Base-by-base conservation (phyloP, 2,329 filamentous ascomycete genomes). In the Fusarium veterinarium region DNA sequence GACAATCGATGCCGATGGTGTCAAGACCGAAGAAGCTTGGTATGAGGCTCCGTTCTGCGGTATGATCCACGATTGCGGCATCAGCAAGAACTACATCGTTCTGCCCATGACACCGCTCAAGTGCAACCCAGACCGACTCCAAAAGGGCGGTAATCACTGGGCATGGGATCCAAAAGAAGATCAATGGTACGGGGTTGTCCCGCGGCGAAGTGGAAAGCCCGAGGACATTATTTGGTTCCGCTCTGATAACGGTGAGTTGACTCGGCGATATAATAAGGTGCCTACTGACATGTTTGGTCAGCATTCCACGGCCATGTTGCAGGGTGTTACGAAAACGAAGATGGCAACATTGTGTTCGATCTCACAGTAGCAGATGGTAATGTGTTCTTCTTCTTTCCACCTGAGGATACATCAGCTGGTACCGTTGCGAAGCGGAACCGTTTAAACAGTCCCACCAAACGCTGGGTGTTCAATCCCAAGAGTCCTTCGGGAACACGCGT, bases 221-320 rank as follows among this genome's bases (percentile, higher is more conserved):
- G 49, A 61, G 9, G 65, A 67, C 4, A 67, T 62, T 5, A 33
- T 65, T 1, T 69, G 58, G 66, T 40, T 69, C 8, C 31, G 51
- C 20, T 66, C 66, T 7, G 64, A 69, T 0, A 68, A 69, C 17
- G 66, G 66, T 68, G 1, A 48, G 66, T 40, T 6, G 0, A 2
- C 1, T 17, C 25, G 9, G 8, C 3, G 0, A 7, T 40, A n/a
- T 31, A 11, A 16, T 20, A 35, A 41, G 19, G 33, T 30, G 19
- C 37, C 63, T 25, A 67, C 40, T 33, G 51, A 49, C 48, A 23
- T 58, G 53, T 46, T 28, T 8, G 42, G 67, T 28, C 33, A 38
- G 68, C 67, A 10, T 71, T 71, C 13, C 68, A 70, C 6, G 68
- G 68, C 0, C 68, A 71, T 31, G 62, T 70, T n/a, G 67, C 57